Conservation (phyloP, 2,329 filamentous ascomycete genomes). For the Dendryphion nanum region DNA sequence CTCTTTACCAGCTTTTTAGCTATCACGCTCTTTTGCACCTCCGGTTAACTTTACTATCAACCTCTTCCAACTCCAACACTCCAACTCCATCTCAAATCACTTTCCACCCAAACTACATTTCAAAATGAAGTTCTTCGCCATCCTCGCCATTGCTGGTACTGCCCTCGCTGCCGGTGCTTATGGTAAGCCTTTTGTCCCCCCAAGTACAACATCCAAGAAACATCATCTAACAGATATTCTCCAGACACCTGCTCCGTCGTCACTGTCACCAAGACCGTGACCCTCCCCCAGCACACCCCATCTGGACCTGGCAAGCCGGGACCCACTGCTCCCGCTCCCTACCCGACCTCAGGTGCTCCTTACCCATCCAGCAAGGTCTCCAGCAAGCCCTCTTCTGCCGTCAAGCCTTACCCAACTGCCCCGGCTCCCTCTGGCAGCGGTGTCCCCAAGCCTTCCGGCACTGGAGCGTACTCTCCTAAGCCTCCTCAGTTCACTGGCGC, state of each 20-base stretch:
- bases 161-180: conserved; percentile 24
- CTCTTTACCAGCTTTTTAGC: conserved; percentile 19
- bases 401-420: conserved; percentile 4
- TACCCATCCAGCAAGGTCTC: conserved; percentile 20
- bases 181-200: conserved; percentile 8
- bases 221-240: conserved; percentile 8
- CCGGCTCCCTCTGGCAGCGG: conserved; percentile 4
- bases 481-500: conserved; percentile 10
- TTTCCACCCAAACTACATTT: neutral
- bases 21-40: conserved; percentile 11
- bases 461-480: conserved; percentile 13
- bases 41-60: neutral
- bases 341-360: conserved; percentile 18
- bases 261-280: conserved; percentile 29
- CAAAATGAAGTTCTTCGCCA: conserved; percentile 34
- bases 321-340: conserved; percentile 11
- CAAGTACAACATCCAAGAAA: neutral
- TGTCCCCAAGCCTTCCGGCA: conserved; percentile 18
- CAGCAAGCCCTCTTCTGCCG: conserved; percentile 1
- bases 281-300: conserved; percentile 1
- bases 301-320: neutral
- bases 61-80: conserved; percentile 1
- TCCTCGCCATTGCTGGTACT: conserved; percentile 25
- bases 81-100: conserved; percentile 1
- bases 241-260: conserved; percentile 24